Base-by-base conservation (phyloP, 1,139 yeast species). In the Kluyveromyces marxianus region DNA sequence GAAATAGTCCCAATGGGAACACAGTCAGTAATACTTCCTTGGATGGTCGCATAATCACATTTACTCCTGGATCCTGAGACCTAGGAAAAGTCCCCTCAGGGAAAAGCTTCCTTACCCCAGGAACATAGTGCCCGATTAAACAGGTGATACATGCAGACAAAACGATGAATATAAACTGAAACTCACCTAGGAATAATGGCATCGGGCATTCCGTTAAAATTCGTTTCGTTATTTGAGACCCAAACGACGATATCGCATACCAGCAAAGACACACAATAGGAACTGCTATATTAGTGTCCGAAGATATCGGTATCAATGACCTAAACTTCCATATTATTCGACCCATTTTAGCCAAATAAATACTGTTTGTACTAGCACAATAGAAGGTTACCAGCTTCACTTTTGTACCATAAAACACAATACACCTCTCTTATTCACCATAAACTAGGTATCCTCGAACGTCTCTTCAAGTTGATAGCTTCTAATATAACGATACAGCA, bases 1-100 rank as follows among this genome's bases (percentile, higher is more conserved):
- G 97, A 66, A 90, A 92, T 48, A 82, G 69, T 3, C 97, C 96
- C 85, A 92, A 82, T 4, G 97, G 97, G 25, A 88, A 72, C 0
- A 95, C 89, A 26, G 95, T 81, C 46, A 71, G 63, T 7, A 88
- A 60, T 35, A 88, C 72, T 44, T 76, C 72, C 38, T 51, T 58
- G 6, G 64, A 54, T 10, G 71, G 71, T 41, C 47, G 50, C n/a
- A 69, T 59, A 3, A 69, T 59, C 42, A 65, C 56, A 44, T 47
- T 35, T n/a, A 31, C 40, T n/a, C 8, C 55, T 37, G 46, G 43
- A 24, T 40, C 44, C 32, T 45, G 47, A 46, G 57, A 60, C n/a
- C 48, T 44, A 2, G 86, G 86, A 44, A 81, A 70, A 2, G 79
- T 75, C 2, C 84, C 85, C 25, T 57, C 59, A 0, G 87, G 85